Percentiles rank a stretch among this genome's conserved stretches.
These are phyloP conservation scores for Pochonia chlamydosporia DNA, from an alignment of 2,329 filamentous ascomycete genomes.

Conservation along the genomic window DNA sequence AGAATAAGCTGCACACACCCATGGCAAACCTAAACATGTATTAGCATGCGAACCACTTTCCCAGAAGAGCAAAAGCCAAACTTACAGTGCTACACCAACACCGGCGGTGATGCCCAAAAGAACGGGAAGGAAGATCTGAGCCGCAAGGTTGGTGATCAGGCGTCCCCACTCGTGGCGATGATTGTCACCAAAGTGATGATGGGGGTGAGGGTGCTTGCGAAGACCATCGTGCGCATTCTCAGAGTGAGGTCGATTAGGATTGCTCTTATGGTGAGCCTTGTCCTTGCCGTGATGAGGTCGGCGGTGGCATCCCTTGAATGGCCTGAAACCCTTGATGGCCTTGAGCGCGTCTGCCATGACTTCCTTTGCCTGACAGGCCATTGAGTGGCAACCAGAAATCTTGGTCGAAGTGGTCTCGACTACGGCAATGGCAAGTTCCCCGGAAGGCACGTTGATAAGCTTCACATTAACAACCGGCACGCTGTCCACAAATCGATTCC, in stretches of 20 bases:
- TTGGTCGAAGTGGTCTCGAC: slow-evolving; percentile 32
- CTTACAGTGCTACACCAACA: slow-evolving; percentile 59
- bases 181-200: slow-evolving; percentile 18
- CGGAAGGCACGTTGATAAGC: slow-evolving; percentile 52
- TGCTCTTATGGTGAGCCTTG: slow-evolving; percentile 6
- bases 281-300: slow-evolving; percentile 9
- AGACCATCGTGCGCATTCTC: background rate
- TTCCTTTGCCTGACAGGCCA: slow-evolving; percentile 44
- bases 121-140: slow-evolving; percentile 62
- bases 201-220: slow-evolving; percentile 8
- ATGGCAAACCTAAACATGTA: slow-evolving; percentile 49
- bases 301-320: slow-evolving; percentile 18
- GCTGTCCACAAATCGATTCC: slow-evolving; percentile 46
- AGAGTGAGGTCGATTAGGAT: slow-evolving; percentile 8
- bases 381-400: slow-evolving; percentile 33
- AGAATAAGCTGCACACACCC: slow-evolving; percentile 53
- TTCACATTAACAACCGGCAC: slow-evolving; percentile 53
- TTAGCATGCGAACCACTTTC: slow-evolving; percentile 19
- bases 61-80: slow-evolving; percentile 10
- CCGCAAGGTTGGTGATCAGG: slow-evolving; percentile 49
- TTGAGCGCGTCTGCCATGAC: slow-evolving; percentile 22
- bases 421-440: slow-evolving; percentile 49
- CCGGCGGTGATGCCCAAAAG: slow-evolving; percentile 64
- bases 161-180: slow-evolving; percentile 31
- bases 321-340: slow-evolving; percentile 19